Base-by-base conservation (phyloP, 371 early-diverging fungal genomes). In the Actinomortierella ambigua region DNA sequence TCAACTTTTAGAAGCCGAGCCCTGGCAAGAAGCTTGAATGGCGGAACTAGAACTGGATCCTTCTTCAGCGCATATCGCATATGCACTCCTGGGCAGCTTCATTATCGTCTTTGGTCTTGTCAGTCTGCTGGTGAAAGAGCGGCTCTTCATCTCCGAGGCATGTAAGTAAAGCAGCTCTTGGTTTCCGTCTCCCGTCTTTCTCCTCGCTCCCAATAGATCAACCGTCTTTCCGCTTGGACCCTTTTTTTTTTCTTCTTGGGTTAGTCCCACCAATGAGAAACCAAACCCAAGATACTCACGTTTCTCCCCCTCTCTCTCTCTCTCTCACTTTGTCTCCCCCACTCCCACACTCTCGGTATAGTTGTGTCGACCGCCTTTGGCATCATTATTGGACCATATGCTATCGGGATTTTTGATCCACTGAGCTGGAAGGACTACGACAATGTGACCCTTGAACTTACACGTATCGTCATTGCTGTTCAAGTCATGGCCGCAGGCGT, bases 51-150 rank as follows among this genome's bases (percentile, higher is more conserved):
- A 58, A 20, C 59, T 66, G 47, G 73, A 71, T 28, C 11, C 63
- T n/a, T 22, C 63, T 1, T 66, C 73, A 23, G 66, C 65, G 59
- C 73, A 71, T 56, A 50, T 71, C 6, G 66, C 63, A 48, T 71
- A 65, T 50, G 73, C 73, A 46, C 63, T 92, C 24, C 60, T 93
- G 22, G 94, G 95, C 59, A 90, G 90, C 15, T 96, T 97, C 76
- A 90, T 95, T 64, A 79, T 93, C 34, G 58, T 90, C 50, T 95
- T 94, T 67, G 95, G 95, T 2, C 87, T 95, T 60, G 82, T 97
- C 46, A 97, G 98, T 20, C 85, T 97, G 70, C 84, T 94, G 68
- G 78, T 95, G 55, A 98, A 97, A 70, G 96, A 98, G 63, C 81
- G 85, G 9, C 84, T 96, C 51, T 95, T 90, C 78, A 70, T 99